A percentile compares a stretch with the other conserved stretches of the same genome.
Conservation (phyloP, 2,329 filamentous ascomycete species). For the Colletotrichum eremochloae region DNA sequence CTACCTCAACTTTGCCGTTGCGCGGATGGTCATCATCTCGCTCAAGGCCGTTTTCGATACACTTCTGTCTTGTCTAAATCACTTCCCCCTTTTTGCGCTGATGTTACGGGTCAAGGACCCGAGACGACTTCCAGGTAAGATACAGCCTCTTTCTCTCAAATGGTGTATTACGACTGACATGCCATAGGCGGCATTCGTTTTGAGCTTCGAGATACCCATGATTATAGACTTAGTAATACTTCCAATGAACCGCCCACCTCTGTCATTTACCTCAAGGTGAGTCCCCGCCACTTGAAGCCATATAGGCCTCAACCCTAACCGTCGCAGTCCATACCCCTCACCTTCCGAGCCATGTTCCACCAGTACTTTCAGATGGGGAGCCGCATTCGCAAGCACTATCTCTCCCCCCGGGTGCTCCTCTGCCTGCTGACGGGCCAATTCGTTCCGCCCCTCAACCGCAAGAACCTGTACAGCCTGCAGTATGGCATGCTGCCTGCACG, state of each 20-base stretch:
- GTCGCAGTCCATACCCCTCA: conserved; percentile 83
- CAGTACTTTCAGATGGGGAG: conserved; percentile 96
- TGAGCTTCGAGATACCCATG: conserved; percentile 82
- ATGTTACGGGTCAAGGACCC: conserved; percentile 98
- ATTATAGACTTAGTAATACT: conserved; percentile 59
- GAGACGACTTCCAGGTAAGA: conserved; percentile 82
- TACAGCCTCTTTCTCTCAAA: accelerated
- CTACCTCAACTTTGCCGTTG: conserved; percentile 94
- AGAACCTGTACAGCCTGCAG: conserved; percentile 94
- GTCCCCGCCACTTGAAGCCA: not conserved
- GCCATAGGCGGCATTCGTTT: conserved; percentile 82
- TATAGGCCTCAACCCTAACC: conserved; percentile 20
- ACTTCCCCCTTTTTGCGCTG: conserved; percentile 96
- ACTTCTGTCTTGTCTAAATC: conserved; percentile 91
- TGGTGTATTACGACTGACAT: conserved; percentile 66
- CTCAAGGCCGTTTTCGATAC: conserved; percentile 94
- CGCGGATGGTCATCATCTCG: conserved; percentile 93
- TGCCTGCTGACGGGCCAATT: conserved; percentile 92
- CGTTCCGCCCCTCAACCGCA: conserved; percentile 93
- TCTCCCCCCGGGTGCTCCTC: conserved; percentile 88
- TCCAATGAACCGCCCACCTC: conserved; percentile 74
- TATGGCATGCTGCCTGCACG: conserved; percentile 96
- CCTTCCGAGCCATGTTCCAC: conserved; percentile 94
- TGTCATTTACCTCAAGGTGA: conserved; percentile 87
- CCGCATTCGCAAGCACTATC: conserved; percentile 94